A percentile compares a stretch with the other conserved stretches of the same genome.
These are phyloP conservation scores for Termitomyces sp. DNA, from an alignment of 768 basidiomycete genomes.

Conservation along the genomic window DNA sequence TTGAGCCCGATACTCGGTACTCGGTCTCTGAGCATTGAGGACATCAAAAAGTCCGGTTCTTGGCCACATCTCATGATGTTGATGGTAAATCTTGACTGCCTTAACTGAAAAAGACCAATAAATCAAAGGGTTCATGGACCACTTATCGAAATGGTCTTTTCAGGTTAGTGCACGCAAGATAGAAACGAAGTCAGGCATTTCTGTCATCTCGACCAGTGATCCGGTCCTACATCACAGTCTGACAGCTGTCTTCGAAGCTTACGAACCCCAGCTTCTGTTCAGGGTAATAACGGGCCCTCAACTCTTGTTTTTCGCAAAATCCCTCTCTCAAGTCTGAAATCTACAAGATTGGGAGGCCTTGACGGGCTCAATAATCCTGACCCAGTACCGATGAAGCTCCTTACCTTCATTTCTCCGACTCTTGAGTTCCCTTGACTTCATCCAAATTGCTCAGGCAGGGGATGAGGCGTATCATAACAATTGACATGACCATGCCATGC, in stretches of 20 bases:
- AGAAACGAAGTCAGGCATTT: neutral
- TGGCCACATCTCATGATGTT: neutral
- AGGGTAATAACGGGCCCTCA: neutral
- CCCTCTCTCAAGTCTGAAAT: neutral
- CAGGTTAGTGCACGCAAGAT: neutral
- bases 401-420: neutral
- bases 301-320: neutral
- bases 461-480: neutral
- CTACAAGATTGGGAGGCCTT: neutral
- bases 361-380: neutral
- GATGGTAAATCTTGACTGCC: neutral
- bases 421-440: neutral
- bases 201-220: neutral
- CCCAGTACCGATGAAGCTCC: neutral
- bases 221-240: neutral
- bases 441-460: neutral
- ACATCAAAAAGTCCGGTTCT: neutral
- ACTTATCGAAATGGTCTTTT: no score
- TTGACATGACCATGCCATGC: neutral
- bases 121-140: no score
- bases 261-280: neutral
- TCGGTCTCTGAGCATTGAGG: neutral
- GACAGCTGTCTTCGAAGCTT: neutral
- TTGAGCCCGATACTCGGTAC: neutral
- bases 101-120: no score